phyloP scores from a whole-genome alignment of 2,329 filamentous ascomycete genomes.

The Dendryphion nanum region DNA sequence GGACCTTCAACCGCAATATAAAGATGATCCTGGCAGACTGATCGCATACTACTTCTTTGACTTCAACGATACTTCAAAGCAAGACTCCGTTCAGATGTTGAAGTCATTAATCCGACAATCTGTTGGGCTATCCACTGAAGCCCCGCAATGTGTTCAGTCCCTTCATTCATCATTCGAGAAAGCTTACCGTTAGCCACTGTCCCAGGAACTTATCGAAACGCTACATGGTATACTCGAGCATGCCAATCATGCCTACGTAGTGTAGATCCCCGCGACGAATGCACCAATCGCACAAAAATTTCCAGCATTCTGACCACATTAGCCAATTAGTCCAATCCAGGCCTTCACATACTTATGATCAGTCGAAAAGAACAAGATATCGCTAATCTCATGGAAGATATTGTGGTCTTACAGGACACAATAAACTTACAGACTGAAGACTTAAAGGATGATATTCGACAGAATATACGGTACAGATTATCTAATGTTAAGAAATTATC shows the following conservation, averaged over 20 bases:
- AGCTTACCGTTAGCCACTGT: no score
- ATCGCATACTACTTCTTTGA: slow-evolving; percentile 18
- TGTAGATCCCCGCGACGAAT: slow-evolving; percentile 15
- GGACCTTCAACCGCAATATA: slow-evolving; percentile 10
- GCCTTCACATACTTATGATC: slow-evolving; percentile 10
- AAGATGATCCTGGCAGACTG: slow-evolving; percentile 10
- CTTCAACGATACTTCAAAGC: slow-evolving; percentile 35
- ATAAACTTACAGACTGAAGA: slow-evolving; percentile 7
- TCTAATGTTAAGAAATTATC: slow-evolving; percentile 16
- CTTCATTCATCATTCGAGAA: no score
- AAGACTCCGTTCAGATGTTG: slow-evolving; percentile 26
- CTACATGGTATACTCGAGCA: no score
- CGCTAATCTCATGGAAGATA: slow-evolving; percentile 4
- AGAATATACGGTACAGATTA: slow-evolving; percentile 24
- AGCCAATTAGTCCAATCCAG: slow-evolving; percentile 4
- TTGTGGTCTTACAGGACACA: slow-evolving; percentile 1
- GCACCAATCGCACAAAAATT: slow-evolving; percentile 3
- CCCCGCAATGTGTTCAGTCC: no score
- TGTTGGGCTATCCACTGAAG: slow-evolving; percentile 14
- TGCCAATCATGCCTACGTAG: slow-evolving; percentile 2
- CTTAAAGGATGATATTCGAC: slow-evolving; percentile 10
- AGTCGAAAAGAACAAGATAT: slow-evolving; percentile 14
- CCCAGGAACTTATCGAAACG: no score
- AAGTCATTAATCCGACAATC: slow-evolving; percentile 36
- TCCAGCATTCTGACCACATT: slow-evolving; percentile 5